Evolutionary conservation across 768 basidiomycete genomes (phyloP), one percentile per base, ranked within the genome.

Genomic region (Kwoniella heveanensis): DNA sequence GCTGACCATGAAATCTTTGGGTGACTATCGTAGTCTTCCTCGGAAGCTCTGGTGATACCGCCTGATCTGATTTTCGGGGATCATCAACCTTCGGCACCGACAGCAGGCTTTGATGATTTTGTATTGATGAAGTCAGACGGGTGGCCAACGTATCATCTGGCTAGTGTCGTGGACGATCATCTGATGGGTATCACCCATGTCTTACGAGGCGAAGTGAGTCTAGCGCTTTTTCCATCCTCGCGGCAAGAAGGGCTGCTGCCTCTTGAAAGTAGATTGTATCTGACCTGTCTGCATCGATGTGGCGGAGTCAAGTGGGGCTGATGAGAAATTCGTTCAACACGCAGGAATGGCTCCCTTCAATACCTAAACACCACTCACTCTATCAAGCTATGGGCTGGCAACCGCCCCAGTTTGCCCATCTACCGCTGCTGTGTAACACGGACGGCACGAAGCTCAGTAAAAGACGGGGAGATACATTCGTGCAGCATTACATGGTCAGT

Each of bases 141-240:
- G 1, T 95, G 90, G 77, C 96, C 96, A 5, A 98, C 95, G 0
- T 99, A 99, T 76, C 96, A 98, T 68, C 85, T 99, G 4, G 95
- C 96, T 0, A 93, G 88, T 22, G 91, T 98, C 0, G 91, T 95
- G 0, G 96, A 99, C 69, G 96, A 99, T 80, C 87, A 92, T 71
- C 87, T 88, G 71, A 99, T 99, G 96, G 88, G 88, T 0, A 91
- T 99, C 24, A 91, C 92, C 0, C 96, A 98, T 80, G 94, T 98
- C 4, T 81, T 98, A 1, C 86, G 96, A 26, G 96, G 96, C 54
- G 94, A 97, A 85, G 93, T 88, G 60, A 27, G 83, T 67, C 21
- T 48, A 53, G n/a, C n/a, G n/a, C n/a, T n/a, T n/a, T n/a, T n/a
- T n/a, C n/a, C n/a, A n/a, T n/a, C n/a, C n/a, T n/a, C n/a, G n/a